Percentiles rank a stretch among this genome's conserved stretches.
These are phyloP conservation scores for Pichia sp. DNA, from an alignment of 1,139 yeast species.

Conservation along the genomic window DNA sequence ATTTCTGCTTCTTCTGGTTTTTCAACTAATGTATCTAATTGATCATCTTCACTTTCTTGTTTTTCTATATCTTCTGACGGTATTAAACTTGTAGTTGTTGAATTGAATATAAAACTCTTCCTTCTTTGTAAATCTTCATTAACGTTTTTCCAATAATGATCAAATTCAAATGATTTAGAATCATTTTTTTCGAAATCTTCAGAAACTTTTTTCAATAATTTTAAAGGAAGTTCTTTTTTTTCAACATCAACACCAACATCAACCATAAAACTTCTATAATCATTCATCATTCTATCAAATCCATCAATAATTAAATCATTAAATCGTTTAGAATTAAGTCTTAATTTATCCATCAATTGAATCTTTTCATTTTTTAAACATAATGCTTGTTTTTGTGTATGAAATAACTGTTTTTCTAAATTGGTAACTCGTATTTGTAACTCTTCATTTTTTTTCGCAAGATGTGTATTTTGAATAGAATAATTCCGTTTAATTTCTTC, in stretches of 20 bases:
- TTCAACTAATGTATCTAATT: slow-evolving; percentile 13
- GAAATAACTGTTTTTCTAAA: slow-evolving; percentile 44
- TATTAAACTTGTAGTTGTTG: background rate
- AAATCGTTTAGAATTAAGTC: slow-evolving; percentile 33
- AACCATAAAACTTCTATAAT: slow-evolving; percentile 27
- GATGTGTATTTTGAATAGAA: slow-evolving; percentile 43
- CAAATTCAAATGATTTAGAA: slow-evolving; percentile 2
- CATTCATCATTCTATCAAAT: slow-evolving; percentile 40
- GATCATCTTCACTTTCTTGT: slow-evolving; percentile 3
- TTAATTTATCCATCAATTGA: slow-evolving; percentile 29
- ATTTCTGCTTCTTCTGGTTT: slow-evolving; percentile 4
- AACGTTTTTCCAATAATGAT: slow-evolving; percentile 14
- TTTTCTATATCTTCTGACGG: background rate
- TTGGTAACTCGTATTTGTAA: slow-evolving; percentile 44
- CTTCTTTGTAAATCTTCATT: slow-evolving; percentile 14
- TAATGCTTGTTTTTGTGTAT: slow-evolving; percentile 43
- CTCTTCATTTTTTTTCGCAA: slow-evolving; percentile 51
- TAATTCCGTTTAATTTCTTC: slow-evolving; percentile 26
- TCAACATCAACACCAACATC: slow-evolving; percentile 12
- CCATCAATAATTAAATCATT: slow-evolving; percentile 39
- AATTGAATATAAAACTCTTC: slow-evolving; percentile 11
- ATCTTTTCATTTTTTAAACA: slow-evolving; percentile 33
- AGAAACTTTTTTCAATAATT: slow-evolving; percentile 3
- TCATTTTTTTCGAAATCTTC: background rate
- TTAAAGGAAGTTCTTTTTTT: slow-evolving; percentile 1